Conservation (phyloP, 139 green algal genomes). For the Chlorella sp. region DNA sequence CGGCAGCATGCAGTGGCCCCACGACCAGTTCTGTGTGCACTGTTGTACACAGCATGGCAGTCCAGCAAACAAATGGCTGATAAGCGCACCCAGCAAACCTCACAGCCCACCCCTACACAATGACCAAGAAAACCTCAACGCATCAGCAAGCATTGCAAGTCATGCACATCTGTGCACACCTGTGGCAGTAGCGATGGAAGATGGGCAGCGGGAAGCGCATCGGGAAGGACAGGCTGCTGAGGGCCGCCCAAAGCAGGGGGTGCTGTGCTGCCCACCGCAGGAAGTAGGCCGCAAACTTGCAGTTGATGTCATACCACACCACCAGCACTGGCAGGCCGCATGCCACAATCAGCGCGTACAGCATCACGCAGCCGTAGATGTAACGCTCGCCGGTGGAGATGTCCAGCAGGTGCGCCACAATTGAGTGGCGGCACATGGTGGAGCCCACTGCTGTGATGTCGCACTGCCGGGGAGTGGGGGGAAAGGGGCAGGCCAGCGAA, state of each 20-base stretch:
- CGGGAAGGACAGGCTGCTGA: background rate
- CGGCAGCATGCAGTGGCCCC: too few relatives aligned
- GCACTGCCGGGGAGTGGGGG: background rate
- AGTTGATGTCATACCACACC: conserved; percentile 12
- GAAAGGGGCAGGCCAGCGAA: background rate
- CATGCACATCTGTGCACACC: background rate
- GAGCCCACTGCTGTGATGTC: background rate
- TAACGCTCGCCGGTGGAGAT: conserved; percentile 1
- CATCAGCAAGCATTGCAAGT: background rate
- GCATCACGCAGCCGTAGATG: background rate
- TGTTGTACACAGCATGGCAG: too few relatives aligned
- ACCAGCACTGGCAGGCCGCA: background rate
- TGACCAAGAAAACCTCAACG: background rate
- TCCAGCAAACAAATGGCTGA: background rate
- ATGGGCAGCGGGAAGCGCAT: background rate
- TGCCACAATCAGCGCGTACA: background rate
- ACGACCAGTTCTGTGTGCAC: too few relatives aligned
- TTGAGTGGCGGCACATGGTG: background rate
- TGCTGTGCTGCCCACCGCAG: background rate
- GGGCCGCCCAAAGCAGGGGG: background rate
- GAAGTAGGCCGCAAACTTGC: conserved; percentile 4
- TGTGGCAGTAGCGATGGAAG: conserved; percentile 7
- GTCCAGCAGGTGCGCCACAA: background rate
- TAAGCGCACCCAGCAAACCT: background rate
- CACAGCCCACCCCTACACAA: too few relatives aligned